Evolutionary conservation across 2,329 filamentous ascomycete genomes (phyloP).

Genomic region (Xylariaceae sp.): DNA sequence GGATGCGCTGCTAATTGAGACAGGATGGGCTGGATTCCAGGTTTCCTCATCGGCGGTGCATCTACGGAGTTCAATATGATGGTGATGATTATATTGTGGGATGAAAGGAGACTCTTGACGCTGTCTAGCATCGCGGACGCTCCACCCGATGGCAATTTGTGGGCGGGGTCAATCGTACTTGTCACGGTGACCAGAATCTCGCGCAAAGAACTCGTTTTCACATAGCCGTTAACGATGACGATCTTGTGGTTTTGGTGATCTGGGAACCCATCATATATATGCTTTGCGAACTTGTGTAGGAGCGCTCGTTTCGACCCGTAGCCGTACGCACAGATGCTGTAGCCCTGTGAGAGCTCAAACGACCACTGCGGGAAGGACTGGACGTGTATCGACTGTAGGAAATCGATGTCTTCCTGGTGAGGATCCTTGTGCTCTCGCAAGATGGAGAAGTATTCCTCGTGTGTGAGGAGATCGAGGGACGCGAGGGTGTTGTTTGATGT

Average conservation of each 20-base stretch:
- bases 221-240: constrained; percentile 84
- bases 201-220: constrained; percentile 59
- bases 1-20: constrained; percentile 72
- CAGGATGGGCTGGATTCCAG: constrained; percentile 65
- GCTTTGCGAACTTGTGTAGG: constrained; percentile 69
- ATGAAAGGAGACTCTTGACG: constrained; percentile 58
- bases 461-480: constrained; percentile 71
- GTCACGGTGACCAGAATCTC: constrained; percentile 69
- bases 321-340: constrained; percentile 87
- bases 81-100: constrained; percentile 48
- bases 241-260: constrained; percentile 52
- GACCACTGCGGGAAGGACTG: constrained; percentile 87
- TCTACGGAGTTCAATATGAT: constrained; percentile 86
- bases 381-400: constrained; percentile 70
- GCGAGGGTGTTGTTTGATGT: constrained; percentile 84
- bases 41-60: constrained; percentile 67
- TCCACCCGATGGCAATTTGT: constrained; percentile 54
- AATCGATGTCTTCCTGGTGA: constrained; percentile 65
- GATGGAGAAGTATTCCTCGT: constrained; percentile 84
- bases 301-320: constrained; percentile 84
- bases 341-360: constrained; percentile 83
- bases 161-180: constrained; percentile 51
- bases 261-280: constrained; percentile 49
- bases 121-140: constrained; percentile 64
- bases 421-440: constrained; percentile 59